Evolutionary conservation across 352 stramenopile genomes (phyloP).

Genomic region (Phytopythium ostracodes): DNA sequence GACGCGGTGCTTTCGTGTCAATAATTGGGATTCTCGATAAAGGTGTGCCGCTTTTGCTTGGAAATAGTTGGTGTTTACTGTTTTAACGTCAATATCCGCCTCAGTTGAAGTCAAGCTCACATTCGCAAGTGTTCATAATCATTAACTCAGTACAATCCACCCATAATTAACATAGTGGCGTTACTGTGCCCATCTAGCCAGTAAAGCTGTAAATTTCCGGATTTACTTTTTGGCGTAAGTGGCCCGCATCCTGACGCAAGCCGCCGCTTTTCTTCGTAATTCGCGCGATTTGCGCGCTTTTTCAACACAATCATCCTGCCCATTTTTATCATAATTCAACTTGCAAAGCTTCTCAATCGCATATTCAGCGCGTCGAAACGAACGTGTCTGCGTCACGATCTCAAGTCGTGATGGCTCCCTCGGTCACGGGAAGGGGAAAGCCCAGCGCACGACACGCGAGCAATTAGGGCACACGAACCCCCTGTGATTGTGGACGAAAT

Average conservation of each 20-base stretch:
- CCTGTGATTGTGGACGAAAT: neutral
- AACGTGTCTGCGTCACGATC: neutral
- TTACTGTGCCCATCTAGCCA: neutral
- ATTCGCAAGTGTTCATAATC: neutral
- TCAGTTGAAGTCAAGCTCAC: neutral
- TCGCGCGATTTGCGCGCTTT: neutral
- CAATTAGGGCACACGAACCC: neutral
- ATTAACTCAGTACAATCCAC: neutral
- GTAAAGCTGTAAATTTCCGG: neutral
- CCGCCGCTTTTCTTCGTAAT: neutral
- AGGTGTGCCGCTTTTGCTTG: no score
- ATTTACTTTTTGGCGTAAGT: neutral
- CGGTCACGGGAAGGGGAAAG: no score
- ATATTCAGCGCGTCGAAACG: neutral
- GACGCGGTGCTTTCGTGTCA: conserved; percentile 3
- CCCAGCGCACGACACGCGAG: neutral
- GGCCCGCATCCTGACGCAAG: neutral
- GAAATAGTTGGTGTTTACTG: neutral
- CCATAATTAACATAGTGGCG: neutral
- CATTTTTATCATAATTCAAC: neutral
- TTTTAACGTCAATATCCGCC: neutral
- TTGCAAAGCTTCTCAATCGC: neutral
- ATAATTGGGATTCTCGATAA: neutral
- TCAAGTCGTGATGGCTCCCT: neutral
- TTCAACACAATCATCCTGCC: neutral